A percentile compares a stretch with the other conserved stretches of the same genome.
Evolutionary conservation across 108 stramenopile genomes (phyloP).

Genomic region (Tribonema minus): DNA sequence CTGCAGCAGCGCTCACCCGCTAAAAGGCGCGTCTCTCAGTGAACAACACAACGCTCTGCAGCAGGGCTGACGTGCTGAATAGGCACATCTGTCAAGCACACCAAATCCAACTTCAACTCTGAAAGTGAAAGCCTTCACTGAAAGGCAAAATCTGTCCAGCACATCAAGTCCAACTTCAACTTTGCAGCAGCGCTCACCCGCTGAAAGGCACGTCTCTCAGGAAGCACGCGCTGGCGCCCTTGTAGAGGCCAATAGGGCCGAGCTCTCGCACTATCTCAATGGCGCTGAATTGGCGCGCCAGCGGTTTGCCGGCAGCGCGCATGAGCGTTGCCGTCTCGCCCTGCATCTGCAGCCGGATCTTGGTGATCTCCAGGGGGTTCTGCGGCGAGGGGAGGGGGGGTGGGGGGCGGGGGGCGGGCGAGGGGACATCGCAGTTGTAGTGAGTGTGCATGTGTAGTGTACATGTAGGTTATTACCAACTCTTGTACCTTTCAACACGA

Average conservation of each 20-base stretch:
- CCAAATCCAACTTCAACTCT: no score
- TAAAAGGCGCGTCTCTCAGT: not conserved
- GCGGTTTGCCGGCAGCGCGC: conserved; percentile 8
- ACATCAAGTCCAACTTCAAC: no score
- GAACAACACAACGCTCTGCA: no score
- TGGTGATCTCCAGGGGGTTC: conserved; percentile 46
- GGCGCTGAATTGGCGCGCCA: conserved; percentile 1
- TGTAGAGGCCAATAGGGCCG: conserved; percentile 42
- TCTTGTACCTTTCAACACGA: not conserved
- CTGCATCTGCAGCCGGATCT: conserved; percentile 51
- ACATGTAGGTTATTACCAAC: not conserved
- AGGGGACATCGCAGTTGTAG: not conserved
- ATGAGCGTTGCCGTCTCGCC: conserved; percentile 17
- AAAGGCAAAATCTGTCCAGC: no score
- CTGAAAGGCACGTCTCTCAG: conserved; percentile 45
- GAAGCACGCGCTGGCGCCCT: conserved; percentile 38
- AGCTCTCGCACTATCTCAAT: conserved; percentile 19
- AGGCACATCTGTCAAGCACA: no score
- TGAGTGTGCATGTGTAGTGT: not conserved
- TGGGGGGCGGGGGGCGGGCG: no score
- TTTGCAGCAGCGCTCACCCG: no score
- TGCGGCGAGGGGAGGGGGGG: no score
- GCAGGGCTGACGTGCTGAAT: no score
- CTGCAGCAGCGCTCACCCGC: not conserved
- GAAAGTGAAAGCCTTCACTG: no score